Evolutionary conservation across 1,284 basidiomycete genomes (phyloP).

Genomic region (Cystobasidium pallidum): DNA sequence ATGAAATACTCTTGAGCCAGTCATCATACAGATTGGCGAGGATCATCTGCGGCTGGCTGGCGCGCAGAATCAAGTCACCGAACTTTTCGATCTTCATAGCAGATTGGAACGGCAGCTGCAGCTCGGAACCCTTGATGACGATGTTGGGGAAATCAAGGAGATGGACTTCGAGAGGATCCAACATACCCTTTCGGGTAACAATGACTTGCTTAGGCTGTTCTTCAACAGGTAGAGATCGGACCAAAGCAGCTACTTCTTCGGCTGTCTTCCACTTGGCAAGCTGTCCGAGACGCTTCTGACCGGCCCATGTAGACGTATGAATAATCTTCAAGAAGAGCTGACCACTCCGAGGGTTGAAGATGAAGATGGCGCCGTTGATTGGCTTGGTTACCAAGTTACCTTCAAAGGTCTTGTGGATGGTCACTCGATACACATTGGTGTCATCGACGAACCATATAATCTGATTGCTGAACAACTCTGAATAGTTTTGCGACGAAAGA

Average conservation of each 20-base stretch:
- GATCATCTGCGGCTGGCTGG: conserved; percentile 99
- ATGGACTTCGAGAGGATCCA: conserved; percentile 85
- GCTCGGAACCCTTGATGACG: conserved; percentile 98
- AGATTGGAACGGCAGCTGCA: conserved; percentile 98
- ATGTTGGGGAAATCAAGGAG: conserved; percentile 99
- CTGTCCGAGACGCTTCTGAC: conserved; percentile 99
- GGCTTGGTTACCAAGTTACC: conserved; percentile 98
- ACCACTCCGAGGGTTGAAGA: conserved; percentile 98
- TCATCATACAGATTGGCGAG: conserved; percentile 98
- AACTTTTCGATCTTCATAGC: conserved; percentile 99
- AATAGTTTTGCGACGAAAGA: conserved; percentile 79
- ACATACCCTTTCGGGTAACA: conserved; percentile 99
- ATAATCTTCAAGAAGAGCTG: conserved; percentile 98
- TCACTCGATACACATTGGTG: conserved; percentile 98
- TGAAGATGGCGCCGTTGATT: conserved; percentile 99
- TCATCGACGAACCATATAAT: conserved; percentile 99
- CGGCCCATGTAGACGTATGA: conserved; percentile 99
- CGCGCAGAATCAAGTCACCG: conserved; percentile 81
- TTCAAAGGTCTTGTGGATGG: conserved; percentile 99
- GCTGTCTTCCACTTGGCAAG: conserved; percentile 99
- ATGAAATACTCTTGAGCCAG: conserved; percentile 98
- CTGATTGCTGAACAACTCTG: conserved; percentile 70
- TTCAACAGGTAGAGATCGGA: conserved; percentile 95
- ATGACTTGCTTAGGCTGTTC: conserved; percentile 99
- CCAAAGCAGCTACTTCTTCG: conserved; percentile 97